Conservation (phyloP, 345 rosid species). For the Turritis glabra region DNA sequence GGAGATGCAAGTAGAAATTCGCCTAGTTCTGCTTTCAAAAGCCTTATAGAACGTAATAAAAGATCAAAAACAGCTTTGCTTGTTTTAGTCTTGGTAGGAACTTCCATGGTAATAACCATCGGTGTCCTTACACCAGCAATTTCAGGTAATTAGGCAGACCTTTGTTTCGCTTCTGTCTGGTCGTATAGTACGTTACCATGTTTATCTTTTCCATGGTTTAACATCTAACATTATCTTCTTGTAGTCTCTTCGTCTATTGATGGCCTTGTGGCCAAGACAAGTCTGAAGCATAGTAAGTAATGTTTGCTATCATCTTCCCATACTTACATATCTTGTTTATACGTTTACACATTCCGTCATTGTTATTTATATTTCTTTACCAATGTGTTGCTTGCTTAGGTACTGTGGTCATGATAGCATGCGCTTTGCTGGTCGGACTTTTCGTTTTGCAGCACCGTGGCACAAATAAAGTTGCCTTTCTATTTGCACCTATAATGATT, state of each 20-base stretch:
- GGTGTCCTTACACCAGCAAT: conserved; percentile 88
- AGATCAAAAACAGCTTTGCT: conserved; percentile 70
- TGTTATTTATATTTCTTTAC: conserved; percentile 4
- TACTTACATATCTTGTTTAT: background rate
- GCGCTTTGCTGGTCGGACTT: conserved; percentile 72
- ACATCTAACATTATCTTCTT: conserved; percentile 34
- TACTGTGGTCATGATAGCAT: conserved; percentile 63
- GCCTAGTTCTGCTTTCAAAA: conserved; percentile 51
- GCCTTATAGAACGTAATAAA: conserved; percentile 60
- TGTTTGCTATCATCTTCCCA: background rate
- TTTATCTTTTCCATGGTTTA: background rate
- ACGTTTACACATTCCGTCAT: background rate
- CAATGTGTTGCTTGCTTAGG: conserved; percentile 48
- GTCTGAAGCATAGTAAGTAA: conserved; percentile 61
- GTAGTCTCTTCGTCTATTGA: conserved; percentile 84
- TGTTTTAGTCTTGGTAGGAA: conserved; percentile 67
- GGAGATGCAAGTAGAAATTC: conserved; percentile 48
- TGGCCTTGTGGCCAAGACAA: conserved; percentile 59
- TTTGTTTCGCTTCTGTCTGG: background rate
- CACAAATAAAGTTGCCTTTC: conserved; percentile 65
- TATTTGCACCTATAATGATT: conserved; percentile 77
- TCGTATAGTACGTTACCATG: background rate
- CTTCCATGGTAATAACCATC: conserved; percentile 59
- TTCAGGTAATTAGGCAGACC: conserved; percentile 49
- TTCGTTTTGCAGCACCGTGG: conserved; percentile 92